Conservation (phyloP, 2,329 filamentous ascomycete genomes). For the Verticillium albo-atrum region DNA sequence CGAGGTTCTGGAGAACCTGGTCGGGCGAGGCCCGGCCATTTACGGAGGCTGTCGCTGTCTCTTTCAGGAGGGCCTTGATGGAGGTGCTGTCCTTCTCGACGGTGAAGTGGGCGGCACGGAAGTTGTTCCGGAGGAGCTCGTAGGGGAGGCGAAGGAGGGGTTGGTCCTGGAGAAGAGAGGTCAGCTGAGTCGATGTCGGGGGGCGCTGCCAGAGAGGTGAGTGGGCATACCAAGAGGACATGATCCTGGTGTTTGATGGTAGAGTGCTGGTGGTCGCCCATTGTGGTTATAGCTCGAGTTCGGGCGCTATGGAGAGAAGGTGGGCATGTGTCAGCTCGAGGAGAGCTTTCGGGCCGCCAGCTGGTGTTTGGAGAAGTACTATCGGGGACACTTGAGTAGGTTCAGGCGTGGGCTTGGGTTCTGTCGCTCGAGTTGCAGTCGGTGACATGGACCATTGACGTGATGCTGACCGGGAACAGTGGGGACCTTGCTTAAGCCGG, state of each 20-base stretch:
- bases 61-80: slow-evolving; percentile 57
- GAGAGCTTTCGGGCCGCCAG: neutral
- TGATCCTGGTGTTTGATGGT: slow-evolving; percentile 73
- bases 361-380: neutral
- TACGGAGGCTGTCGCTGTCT: slow-evolving; percentile 63
- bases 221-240: slow-evolving; percentile 60
- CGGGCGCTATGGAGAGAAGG: neutral
- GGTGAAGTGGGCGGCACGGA: slow-evolving; percentile 76
- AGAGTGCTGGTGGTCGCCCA: slow-evolving; percentile 58
- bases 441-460: neutral
- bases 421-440: neutral
- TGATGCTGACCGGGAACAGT: neutral
- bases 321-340: neutral
- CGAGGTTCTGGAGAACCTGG: slow-evolving; percentile 74
- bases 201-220: slow-evolving; percentile 1
- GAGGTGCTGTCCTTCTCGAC: slow-evolving; percentile 67
- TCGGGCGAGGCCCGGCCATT: slow-evolving; percentile 58
- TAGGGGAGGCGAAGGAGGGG: slow-evolving; percentile 88
- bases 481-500: neutral
- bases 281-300: slow-evolving; percentile 22
- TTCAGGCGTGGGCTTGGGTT: neutral
- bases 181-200: slow-evolving; percentile 1
- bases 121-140: slow-evolving; percentile 90
- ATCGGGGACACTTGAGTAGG: neutral
- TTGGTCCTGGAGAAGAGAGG: slow-evolving; percentile 63